Evolutionary conservation across 768 basidiomycete genomes (phyloP), one percentile per base, ranked within the genome.

Genomic region (Naganishia randhawae): DNA sequence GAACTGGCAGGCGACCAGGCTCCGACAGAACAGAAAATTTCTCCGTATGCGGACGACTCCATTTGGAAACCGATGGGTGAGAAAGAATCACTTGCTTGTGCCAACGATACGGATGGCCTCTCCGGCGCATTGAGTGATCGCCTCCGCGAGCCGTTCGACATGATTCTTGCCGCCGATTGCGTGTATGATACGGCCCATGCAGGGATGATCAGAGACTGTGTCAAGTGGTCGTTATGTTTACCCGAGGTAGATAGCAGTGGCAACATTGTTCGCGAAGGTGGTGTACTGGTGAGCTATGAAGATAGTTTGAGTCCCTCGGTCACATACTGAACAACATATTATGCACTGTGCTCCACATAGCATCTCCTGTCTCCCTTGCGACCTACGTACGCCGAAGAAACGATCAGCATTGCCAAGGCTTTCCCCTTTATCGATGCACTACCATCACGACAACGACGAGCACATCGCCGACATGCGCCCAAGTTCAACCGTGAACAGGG

Each of bases 121-220:
- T 53, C 66, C 50, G 67, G 39, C 39, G 1, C 37, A 6, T 1
- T 61, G 8, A 42, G 29, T 17, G 22, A 35, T 16, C 33, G 29
- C 57, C 57, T 61, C 27, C 10, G 8, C 22, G 37, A 71, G 33
- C 74, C 75, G 5, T 80, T 78, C 65, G 77, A 80, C 65, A 67
- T 80, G 35, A 73, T 80, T 14, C 61, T 80, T 17, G 78, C 76
- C 6, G 74, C 75, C 19, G 78, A 80, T 63, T 80, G 78, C 65
- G 78, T 80, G 3, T 80, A 80, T 61, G 78, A 80, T 67, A 67
- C 72, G 16, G 76, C 77, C 3, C 78, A 80, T 55, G 77, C 78
- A 25, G 70, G 71, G 63, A 72, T 80, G 66, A 68, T 80, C 33
- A 66, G 75, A 14, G 63, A 78, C 62, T 76, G 77, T 13, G 74